Conservation (phyloP, 176 grass and related monocot species). For the Miscanthus lutarioriparius region DNA sequence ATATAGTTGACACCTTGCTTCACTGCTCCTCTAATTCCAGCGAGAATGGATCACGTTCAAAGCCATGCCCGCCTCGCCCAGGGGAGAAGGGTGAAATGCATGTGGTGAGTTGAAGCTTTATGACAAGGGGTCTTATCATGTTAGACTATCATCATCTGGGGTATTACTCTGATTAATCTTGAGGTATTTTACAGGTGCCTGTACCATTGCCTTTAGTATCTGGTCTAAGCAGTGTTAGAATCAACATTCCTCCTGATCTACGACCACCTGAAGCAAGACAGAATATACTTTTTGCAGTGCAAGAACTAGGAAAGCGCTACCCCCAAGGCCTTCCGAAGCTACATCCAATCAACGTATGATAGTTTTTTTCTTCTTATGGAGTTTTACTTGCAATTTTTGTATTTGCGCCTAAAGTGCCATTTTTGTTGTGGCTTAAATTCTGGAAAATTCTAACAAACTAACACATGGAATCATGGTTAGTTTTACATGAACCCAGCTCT, state of each 20-base stretch:
- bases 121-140: slow-evolving; percentile 30
- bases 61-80: slow-evolving; percentile 73
- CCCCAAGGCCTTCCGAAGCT: slow-evolving; percentile 94
- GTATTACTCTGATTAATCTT: slow-evolving; percentile 20
- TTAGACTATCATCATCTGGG: slow-evolving; percentile 18
- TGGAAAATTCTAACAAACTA: not conserved
- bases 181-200: slow-evolving; percentile 66
- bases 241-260: slow-evolving; percentile 92
- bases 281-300: slow-evolving; percentile 88
- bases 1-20: slow-evolving; percentile 90
- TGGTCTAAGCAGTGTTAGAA: slow-evolving; percentile 89
- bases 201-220: slow-evolving; percentile 85
- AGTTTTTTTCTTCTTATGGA: slow-evolving; percentile 1
- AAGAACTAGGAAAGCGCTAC: slow-evolving; percentile 89
- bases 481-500: slow-evolving; percentile 1
- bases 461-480: slow-evolving; percentile 3
- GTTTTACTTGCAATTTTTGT: slow-evolving; percentile 15
- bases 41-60: slow-evolving; percentile 67
- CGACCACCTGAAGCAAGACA: slow-evolving; percentile 93
- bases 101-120: slow-evolving; percentile 80
- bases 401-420: slow-evolving; percentile 6
- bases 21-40: slow-evolving; percentile 77
- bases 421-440: not conserved
- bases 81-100: slow-evolving; percentile 98
- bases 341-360: slow-evolving; percentile 77